Base-by-base conservation (phyloP, 176 grass and related monocot genomes). In the Raddia guianensis region DNA sequence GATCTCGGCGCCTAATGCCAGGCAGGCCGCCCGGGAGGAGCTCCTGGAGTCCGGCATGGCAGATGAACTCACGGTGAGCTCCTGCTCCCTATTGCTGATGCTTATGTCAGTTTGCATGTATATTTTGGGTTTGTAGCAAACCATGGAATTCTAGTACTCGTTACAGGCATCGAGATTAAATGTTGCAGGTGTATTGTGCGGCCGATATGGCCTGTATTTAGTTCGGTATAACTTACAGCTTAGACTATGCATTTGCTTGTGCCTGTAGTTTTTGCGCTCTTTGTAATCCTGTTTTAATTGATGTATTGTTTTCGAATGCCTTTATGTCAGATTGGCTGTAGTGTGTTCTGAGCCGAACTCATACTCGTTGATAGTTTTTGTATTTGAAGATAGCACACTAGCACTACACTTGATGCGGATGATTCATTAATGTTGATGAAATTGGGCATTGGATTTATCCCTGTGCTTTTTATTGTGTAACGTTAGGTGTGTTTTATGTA, bases 11-110 rank as follows among this genome's bases (percentile, higher is more conserved):
- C 64, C 75, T 21, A 97, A 90, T 20, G 49, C 89, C 18, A 92
- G 80, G 19, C 91, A 97, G 73, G 74, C 88, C 60, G 61, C 85
- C 59, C 76, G 95, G 74, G 92, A 94, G 86, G 95, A 94, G 81
- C 84, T 97, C 77, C 83, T 97, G 57, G 87, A 94, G 74, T 86
- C 87, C 1, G 90, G 95, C 54, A 83, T 87, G 92, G 75, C 90
- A 35, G 90, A 92, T 37, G 88, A 83, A 0, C 76, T 94, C n/a
- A 27, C 72, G 51, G 94, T 97, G 80, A 81, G 84, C 84, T 82
- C 37, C 37, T 27, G 4, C 37, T 40, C 49, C 45, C 21, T 44
- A 33, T 65, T 33, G 14, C 27, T n/a, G 5, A 20, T 40, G 51
- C 51, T 63, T 63, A 4, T 11, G 58, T 9, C 12, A 65, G 58